Evolutionary conservation across 2,329 filamentous ascomycete species (phyloP).

Genomic region (Colletotrichum sp.): DNA sequence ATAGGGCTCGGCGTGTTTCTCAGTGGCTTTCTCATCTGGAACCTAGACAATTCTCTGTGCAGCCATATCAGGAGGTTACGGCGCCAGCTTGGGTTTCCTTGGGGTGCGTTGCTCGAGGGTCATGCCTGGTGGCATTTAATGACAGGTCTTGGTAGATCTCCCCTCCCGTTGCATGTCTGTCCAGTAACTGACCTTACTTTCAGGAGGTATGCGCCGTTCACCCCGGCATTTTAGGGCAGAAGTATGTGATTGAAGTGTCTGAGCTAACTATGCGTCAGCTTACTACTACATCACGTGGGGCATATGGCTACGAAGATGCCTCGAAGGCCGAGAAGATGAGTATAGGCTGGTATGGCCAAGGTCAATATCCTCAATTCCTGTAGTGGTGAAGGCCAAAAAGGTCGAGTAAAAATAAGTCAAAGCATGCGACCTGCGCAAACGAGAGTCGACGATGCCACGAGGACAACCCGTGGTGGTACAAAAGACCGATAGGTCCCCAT

Average conservation of each 20-base stretch:
- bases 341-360: slow-evolving; percentile 75
- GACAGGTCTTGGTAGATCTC: slow-evolving; percentile 69
- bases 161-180: slow-evolving; percentile 21
- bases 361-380: slow-evolving; percentile 57
- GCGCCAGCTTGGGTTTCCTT: slow-evolving; percentile 73
- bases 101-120: slow-evolving; percentile 73
- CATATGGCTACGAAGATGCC: slow-evolving; percentile 78
- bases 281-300: slow-evolving; percentile 88
- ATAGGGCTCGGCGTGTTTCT: slow-evolving; percentile 74
- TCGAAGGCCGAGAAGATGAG: slow-evolving; percentile 75
- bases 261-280: slow-evolving; percentile 42
- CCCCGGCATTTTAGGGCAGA: background rate
- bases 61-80: slow-evolving; percentile 68
- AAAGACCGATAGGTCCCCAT: background rate
- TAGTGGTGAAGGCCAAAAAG: slow-evolving; percentile 44
- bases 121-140: slow-evolving; percentile 75
- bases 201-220: slow-evolving; percentile 27
- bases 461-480: background rate
- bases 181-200: slow-evolving; percentile 19
- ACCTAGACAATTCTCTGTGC: slow-evolving; percentile 80
- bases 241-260: background rate
- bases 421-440: background rate
- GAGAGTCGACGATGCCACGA: background rate
- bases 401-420: slow-evolving; percentile 11
- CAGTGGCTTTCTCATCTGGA: slow-evolving; percentile 79